phyloP scores from a whole-genome alignment of 2,329 filamentous ascomycete genomes.

The Fusarium sp. region DNA sequence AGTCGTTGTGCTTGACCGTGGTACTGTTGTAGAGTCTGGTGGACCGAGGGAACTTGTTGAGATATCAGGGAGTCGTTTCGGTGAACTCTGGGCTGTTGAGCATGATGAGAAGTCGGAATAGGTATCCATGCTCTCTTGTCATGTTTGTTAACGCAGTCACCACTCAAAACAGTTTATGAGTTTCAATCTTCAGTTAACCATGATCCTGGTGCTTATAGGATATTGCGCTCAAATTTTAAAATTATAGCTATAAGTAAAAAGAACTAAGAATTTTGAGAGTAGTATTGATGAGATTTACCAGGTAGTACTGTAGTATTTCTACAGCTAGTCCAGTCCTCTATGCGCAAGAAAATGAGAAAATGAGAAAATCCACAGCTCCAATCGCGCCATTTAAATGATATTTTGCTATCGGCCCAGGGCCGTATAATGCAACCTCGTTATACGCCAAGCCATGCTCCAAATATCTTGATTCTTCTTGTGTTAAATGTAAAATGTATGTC shows the following conservation, averaged over 20 bases:
- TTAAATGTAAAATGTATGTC: conserved; percentile 16
- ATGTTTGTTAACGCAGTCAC: background rate
- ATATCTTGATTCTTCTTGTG: conserved; percentile 7
- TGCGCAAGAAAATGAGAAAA: background rate
- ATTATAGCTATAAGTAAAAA: too few species aligned
- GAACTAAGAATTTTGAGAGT: too few species aligned
- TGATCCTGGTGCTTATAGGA: too few species aligned
- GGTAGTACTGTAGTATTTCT: too few species aligned
- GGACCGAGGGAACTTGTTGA: conserved; percentile 45
- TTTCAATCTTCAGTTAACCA: too few species aligned
- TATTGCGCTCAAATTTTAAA: too few species aligned
- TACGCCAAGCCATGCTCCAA: conserved; percentile 32
- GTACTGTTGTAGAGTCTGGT: conserved; percentile 59
- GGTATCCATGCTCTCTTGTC: background rate
- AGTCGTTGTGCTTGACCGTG: conserved; percentile 65
- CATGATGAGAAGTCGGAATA: conserved; percentile 21
- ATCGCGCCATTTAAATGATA: conserved; percentile 17
- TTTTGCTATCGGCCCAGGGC: conserved; percentile 2
- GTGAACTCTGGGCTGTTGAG: conserved; percentile 52
- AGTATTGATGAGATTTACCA: too few species aligned
- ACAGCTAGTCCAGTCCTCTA: background rate
- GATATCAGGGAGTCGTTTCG: conserved; percentile 48
- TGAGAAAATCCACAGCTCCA: background rate
- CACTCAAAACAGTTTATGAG: too few species aligned
- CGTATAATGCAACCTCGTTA: conserved; percentile 13